Conservation (phyloP, 495 filamentous ascomycete genomes). For the Parathielavia appendiculata region DNA sequence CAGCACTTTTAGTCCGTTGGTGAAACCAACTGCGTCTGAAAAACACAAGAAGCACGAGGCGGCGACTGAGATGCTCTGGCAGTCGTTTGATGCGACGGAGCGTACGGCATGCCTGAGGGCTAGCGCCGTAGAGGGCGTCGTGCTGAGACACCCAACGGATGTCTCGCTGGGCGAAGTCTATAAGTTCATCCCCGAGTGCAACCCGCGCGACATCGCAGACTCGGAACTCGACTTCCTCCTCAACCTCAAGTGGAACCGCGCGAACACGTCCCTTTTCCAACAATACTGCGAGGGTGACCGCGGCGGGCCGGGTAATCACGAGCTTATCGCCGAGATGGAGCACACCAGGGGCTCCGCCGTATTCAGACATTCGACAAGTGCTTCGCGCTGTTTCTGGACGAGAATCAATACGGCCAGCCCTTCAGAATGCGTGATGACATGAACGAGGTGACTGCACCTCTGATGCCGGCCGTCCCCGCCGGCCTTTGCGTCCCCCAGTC, state of each 20-base stretch:
- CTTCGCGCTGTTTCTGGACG: conserved; percentile 27
- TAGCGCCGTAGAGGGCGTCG: conserved; percentile 17
- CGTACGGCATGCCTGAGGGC: conserved; percentile 24
- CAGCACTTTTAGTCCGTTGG: too few species aligned
- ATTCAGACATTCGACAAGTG: conserved; percentile 11
- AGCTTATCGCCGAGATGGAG: conserved; percentile 11
- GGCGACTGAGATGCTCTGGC: not conserved
- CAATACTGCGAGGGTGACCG: conserved; percentile 27
- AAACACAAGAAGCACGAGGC: not conserved
- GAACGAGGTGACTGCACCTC: too few species aligned
- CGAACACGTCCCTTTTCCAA: conserved; percentile 23
- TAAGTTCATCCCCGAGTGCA: conserved; percentile 32
- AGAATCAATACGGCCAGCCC: conserved; percentile 20
- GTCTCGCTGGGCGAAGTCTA: conserved; percentile 23
- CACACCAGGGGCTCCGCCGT: conserved; percentile 10
- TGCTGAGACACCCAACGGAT: conserved; percentile 22
- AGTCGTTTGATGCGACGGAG: conserved; percentile 15
- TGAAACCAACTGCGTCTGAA: too few species aligned
- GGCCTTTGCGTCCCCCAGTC: conserved; percentile 26
- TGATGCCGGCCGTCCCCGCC: conserved; percentile 20
- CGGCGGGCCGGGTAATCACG: conserved; percentile 20
- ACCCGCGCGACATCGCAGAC: conserved; percentile 34
- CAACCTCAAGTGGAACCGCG: conserved; percentile 30
- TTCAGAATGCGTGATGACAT: conserved; percentile 6
- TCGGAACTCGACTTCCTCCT: conserved; percentile 31